Percentiles rank a stretch among this genome's conserved stretches.
These are phyloP conservation scores for Xylariales sp. DNA, from an alignment of 2,329 filamentous ascomycete species.

Conservation along the genomic window DNA sequence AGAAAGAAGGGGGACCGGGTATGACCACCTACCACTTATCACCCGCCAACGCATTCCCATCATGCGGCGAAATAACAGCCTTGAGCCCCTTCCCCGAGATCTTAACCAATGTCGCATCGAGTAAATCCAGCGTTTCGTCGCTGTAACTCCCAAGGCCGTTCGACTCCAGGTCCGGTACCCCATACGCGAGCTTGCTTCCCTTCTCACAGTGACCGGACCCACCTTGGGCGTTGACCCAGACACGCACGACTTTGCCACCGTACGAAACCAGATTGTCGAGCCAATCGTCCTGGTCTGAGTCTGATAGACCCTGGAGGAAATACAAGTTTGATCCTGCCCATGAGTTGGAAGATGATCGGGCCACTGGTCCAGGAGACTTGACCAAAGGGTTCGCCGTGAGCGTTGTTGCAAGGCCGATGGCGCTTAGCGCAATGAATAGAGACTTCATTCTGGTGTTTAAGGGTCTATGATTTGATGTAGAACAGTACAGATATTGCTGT, in stretches of 20 bases:
- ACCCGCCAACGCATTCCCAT: slow-evolving; percentile 20
- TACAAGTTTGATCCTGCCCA: slow-evolving; percentile 26
- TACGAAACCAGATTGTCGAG: slow-evolving; percentile 20
- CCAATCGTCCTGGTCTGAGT: slow-evolving; percentile 21
- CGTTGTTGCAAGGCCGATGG: no score
- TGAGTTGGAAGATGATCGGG: slow-evolving; percentile 15
- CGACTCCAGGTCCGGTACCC: slow-evolving; percentile 18
- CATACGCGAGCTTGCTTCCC: slow-evolving; percentile 19
- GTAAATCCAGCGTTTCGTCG: slow-evolving; percentile 20
- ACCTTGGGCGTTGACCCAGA: slow-evolving; percentile 23
- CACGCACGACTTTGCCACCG: slow-evolving; percentile 24
- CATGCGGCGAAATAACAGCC: slow-evolving; percentile 27
- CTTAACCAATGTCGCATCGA: slow-evolving; percentile 25
- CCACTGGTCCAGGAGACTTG: no score
- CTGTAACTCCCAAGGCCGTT: slow-evolving; percentile 21
- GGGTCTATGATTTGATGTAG: no score
- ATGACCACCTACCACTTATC: slow-evolving; percentile 6
- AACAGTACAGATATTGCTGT: no score
- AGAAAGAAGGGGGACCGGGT: no score
- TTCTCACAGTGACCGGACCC: slow-evolving; percentile 22
- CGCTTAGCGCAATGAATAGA: no score
- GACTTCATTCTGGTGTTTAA: no score
- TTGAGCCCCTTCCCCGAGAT: slow-evolving; percentile 25
- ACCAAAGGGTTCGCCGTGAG: no score
- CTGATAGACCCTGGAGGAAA: slow-evolving; percentile 24